A percentile compares a stretch with the other conserved stretches of the same genome.
Evolutionary conservation across 75 land plant species (phyloP).

Genomic region (Ceratopteris richardii): DNA sequence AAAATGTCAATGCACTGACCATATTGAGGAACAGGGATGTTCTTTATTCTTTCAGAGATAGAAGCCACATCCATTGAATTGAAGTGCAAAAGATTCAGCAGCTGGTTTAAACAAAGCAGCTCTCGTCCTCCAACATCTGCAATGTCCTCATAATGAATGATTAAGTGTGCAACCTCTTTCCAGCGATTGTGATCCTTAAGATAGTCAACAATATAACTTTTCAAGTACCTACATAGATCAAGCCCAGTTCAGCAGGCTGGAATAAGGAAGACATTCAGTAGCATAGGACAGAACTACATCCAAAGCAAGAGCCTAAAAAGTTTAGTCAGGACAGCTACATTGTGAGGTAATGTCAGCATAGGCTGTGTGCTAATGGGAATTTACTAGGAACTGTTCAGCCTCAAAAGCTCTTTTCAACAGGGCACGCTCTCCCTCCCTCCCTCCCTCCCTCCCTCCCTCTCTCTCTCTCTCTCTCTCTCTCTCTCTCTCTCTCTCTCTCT

Average conservation of each 20-base stretch:
- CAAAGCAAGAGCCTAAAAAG: too few relatives aligned
- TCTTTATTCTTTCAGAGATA: not conserved
- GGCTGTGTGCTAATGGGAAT: too few relatives aligned
- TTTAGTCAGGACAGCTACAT: too few relatives aligned
- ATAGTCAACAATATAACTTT: not conserved
- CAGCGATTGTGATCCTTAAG: not conserved
- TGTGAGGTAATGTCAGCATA: too few relatives aligned
- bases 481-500: too few relatives aligned
- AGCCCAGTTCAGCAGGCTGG: not conserved
- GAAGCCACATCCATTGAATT: not conserved
- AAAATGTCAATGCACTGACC: not conserved
- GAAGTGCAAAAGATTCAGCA: not conserved
- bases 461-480: too few relatives aligned
- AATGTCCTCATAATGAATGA: slow-evolving; percentile 3
- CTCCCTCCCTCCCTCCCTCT: too few relatives aligned
- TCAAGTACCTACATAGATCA: not conserved
- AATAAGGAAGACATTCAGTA: too few relatives aligned
- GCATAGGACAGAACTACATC: too few relatives aligned
- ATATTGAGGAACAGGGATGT: not conserved
- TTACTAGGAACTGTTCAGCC: too few relatives aligned
- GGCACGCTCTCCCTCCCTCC: too few relatives aligned
- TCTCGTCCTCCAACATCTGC: slow-evolving; percentile 1
- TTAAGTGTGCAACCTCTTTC: slow-evolving; percentile 3
- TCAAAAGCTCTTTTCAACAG: too few relatives aligned
- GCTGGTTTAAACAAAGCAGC: not conserved